phyloP scores from a whole-genome alignment of 2,329 filamentous ascomycete species.

The Trichoderma sp. region DNA sequence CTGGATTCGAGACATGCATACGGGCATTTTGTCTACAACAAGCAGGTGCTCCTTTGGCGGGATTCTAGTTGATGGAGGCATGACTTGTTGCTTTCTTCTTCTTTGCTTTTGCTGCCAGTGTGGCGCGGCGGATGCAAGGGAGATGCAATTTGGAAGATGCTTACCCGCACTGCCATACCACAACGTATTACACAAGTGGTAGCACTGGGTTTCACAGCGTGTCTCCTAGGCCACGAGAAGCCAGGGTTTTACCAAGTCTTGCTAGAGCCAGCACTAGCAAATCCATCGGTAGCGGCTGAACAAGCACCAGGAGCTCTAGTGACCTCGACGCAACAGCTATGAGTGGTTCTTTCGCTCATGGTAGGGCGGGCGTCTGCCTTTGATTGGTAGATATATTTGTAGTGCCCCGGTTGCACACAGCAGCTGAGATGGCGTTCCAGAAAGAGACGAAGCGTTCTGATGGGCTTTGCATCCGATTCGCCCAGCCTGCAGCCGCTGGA shows the following conservation, averaged over 20 bases:
- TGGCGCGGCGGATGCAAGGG: conserved; percentile 4
- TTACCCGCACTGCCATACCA: neutral
- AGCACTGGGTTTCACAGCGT: neutral
- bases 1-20: neutral
- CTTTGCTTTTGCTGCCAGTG: neutral
- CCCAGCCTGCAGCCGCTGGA: neutral
- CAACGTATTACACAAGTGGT: neutral
- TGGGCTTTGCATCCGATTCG: conserved; percentile 15
- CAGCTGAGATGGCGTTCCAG: neutral
- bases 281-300: neutral
- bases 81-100: neutral
- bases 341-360: neutral
- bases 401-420: neutral
- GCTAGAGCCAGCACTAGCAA: neutral
- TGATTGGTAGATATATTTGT: conserved; percentile 4
- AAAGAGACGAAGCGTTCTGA: neutral
- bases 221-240: neutral
- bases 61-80: neutral
- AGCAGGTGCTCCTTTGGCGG: neutral
- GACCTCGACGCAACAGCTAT: neutral
- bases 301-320: neutral
- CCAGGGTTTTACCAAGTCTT: conserved; percentile 3
- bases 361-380: neutral
- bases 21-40: neutral
- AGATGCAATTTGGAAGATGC: neutral